Percentiles rank a stretch among this genome's conserved stretches.
These are phyloP conservation scores for Skeletonema grethae DNA, from an alignment of 108 stramenopile genomes.

Conservation along the genomic window DNA sequence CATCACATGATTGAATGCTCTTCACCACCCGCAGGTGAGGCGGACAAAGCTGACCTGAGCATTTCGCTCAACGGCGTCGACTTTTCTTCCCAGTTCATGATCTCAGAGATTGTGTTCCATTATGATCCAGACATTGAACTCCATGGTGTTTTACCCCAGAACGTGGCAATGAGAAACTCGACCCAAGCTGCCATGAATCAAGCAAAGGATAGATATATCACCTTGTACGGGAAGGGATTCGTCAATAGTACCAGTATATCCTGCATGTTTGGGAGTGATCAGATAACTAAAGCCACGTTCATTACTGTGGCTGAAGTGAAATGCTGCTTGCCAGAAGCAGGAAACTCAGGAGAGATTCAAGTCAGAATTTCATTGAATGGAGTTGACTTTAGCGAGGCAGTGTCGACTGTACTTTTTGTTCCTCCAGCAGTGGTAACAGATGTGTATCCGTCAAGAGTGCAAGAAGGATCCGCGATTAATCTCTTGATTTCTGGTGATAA, in stretches of 20 bases:
- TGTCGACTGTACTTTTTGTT: constrained; percentile 23
- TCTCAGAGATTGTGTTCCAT: constrained; percentile 8
- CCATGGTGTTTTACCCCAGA: constrained; percentile 5
- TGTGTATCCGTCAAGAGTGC: constrained; percentile 23
- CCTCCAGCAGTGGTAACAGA: constrained; percentile 15
- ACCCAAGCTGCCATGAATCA: neutral
- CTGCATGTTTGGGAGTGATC: constrained; percentile 13
- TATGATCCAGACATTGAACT: constrained; percentile 35
- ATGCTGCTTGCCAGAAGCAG: constrained; percentile 19
- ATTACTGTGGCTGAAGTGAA: constrained; percentile 27
- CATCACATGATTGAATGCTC: constrained; percentile 30
- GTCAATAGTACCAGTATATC: constrained; percentile 21
- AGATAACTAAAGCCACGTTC: constrained; percentile 20
- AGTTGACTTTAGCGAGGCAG: constrained; percentile 33
- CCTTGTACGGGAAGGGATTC: constrained; percentile 28
- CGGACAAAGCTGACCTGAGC: constrained; percentile 12
- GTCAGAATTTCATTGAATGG: constrained; percentile 35
- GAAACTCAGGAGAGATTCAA: constrained; percentile 7
- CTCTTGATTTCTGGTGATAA: constrained; percentile 40
- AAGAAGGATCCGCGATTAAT: constrained; percentile 31
- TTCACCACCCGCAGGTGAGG: constrained; percentile 25
- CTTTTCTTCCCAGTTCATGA: neutral
- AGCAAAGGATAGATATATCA: constrained; percentile 3
- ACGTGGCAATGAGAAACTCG: constrained; percentile 9
- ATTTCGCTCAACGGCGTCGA: constrained; percentile 39